These are phyloP conservation scores for Simplicillium aogashimaense DNA, from an alignment of 2,329 filamentous ascomycete genomes.

Conservation along the genomic window DNA sequence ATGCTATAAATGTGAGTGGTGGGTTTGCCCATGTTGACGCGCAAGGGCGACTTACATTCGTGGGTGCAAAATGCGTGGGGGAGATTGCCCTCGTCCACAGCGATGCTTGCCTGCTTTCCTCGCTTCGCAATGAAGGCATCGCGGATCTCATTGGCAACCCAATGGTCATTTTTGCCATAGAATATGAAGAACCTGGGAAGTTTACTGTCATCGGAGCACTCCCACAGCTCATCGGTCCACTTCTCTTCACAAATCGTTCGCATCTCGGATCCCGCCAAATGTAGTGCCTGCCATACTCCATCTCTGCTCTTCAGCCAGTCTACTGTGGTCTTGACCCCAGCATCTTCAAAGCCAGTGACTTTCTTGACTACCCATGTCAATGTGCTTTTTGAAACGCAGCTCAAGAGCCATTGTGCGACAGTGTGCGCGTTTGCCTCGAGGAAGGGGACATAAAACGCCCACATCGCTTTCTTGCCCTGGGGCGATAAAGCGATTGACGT, in stretches of 20 bases:
- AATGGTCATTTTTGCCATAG: constrained; percentile 51
- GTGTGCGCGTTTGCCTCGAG: constrained; percentile 30
- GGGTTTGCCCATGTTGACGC: neutral
- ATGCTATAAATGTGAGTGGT: constrained; percentile 8
- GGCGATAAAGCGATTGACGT: constrained; percentile 58
- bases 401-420: constrained; percentile 29
- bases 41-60: constrained; percentile 19
- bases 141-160: constrained; percentile 47
- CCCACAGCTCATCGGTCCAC: constrained; percentile 53
- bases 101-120: constrained; percentile 32
- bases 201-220: constrained; percentile 15
- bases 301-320: constrained; percentile 45
- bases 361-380: constrained; percentile 32
- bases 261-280: constrained; percentile 52
- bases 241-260: constrained; percentile 44
- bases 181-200: constrained; percentile 39
- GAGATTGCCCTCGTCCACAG: constrained; percentile 44
- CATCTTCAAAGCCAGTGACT: constrained; percentile 36
- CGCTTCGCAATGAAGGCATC: constrained; percentile 44
- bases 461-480: constrained; percentile 37
- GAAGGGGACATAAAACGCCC: constrained; percentile 29
- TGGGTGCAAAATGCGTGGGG: constrained; percentile 50
- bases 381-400: constrained; percentile 25
- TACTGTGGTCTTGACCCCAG: constrained; percentile 39
- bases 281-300: constrained; percentile 49